Base-by-base conservation (phyloP, 352 stramenopile genomes). In the Pythium dissimile region DNA sequence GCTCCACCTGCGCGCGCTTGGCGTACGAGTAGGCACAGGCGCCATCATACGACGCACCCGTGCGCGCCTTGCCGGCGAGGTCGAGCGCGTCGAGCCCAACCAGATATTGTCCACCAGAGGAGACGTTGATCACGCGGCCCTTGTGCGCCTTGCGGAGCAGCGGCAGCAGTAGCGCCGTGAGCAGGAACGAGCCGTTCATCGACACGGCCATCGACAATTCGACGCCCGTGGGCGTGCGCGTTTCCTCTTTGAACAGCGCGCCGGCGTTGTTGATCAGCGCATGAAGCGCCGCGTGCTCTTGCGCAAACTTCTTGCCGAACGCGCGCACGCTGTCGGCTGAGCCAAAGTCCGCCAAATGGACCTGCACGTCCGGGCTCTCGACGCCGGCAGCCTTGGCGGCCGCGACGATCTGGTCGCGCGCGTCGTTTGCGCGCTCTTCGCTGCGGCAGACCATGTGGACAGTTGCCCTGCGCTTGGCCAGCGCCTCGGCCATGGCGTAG, bases 231-330 rank as follows among this genome's bases (percentile, higher is more conserved):
- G 57, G 35, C 13, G 66, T 68, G 23, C 69, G 63, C 9, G 48
- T 54, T 31, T 77, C 69, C 13, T 77, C 57, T 13, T 75, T 68
- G 26, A 77, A 66, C 9, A 84, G 54, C 46, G 65, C 62, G 31
- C 74, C 74, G 18, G 72, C 71, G 56, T 84, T 84, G 66, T 84
- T 84, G 43, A 84, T 68, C 1, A 84, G 57, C 5, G 61, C 72
- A 18, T 80, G 62, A 4, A 84, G 49, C 16, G 60, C 59, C 1
- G 13, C 15, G 24, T 77, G 32, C 20, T 67, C 42, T 21, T 54
- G 37, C 2, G 31, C 28, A 27, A 81, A 75, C 28, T 53, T 50
- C 9, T 66, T 59, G 1, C 59, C 71, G 42, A 84, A 70, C 34
- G 42, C 55, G 23, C 69, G 61, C n/a, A 84, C 66, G 53, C 73